Conservation (phyloP, 768 basidiomycete species). For the Pisolithus albus region DNA sequence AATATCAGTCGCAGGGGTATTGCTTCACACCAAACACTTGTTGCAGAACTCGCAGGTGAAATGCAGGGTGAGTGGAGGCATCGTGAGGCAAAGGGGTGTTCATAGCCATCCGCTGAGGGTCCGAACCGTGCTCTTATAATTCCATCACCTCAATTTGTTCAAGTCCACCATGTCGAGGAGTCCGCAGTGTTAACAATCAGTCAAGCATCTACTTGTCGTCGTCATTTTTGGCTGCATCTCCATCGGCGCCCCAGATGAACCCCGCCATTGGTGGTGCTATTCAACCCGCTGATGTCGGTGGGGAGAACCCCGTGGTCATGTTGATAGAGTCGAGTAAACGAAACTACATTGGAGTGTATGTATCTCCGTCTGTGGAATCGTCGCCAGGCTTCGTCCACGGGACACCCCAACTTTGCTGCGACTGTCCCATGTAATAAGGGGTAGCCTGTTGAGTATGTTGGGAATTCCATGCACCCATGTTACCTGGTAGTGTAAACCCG, state of each 20-base stretch:
- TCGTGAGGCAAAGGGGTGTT: conserved; percentile 6
- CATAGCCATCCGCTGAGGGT: no score
- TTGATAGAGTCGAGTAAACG: no score
- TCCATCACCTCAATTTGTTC: no score
- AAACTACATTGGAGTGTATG: conserved; percentile 23
- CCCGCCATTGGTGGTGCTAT: no score
- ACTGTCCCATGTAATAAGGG: conserved; percentile 7
- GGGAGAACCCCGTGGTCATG: no score
- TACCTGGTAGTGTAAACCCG: conserved; percentile 35
- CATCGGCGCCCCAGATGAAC: no score
- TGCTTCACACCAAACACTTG: conserved; percentile 43
- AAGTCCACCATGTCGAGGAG: no score
- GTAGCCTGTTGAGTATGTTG: conserved; percentile 12
- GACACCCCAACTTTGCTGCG: conserved; percentile 28
- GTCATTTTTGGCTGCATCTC: no score
- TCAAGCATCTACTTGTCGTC: no score
- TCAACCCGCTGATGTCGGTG: no score
- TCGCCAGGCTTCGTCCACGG: conserved; percentile 33
- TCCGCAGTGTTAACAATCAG: no score
- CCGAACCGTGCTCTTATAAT: no score
- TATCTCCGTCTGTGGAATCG: conserved; percentile 18
- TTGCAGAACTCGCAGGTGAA: conserved; percentile 41
- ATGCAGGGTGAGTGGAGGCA: conserved; percentile 44
- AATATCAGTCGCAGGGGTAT: conserved; percentile 26
- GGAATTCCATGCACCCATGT: conserved; percentile 16